These are phyloP conservation scores for bread wheat (Triticum aestivum) DNA, from an alignment of 176 grass and related monocot species.

Conservation along the genomic window DNA sequence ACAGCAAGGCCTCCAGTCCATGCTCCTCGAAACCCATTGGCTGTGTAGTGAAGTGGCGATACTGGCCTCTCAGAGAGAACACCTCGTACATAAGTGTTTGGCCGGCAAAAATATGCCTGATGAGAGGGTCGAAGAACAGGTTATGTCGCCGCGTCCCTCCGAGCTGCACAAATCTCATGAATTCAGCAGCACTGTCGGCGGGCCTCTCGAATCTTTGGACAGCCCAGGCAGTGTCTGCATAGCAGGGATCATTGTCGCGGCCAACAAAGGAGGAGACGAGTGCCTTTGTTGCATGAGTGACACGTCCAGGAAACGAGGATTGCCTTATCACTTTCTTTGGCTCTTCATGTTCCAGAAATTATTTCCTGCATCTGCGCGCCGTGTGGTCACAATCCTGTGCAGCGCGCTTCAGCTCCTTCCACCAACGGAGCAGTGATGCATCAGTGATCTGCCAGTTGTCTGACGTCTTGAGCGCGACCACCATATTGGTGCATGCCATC, in stretches of 20 bases:
- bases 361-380: not conserved
- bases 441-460: not conserved
- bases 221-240: not conserved
- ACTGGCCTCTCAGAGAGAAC: not conserved
- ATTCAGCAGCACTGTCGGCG: not conserved
- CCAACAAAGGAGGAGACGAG: not conserved
- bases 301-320: not conserved
- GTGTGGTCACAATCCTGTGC: no score
- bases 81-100: not conserved
- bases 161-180: conserved; percentile 24
- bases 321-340: not conserved
- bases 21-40: not conserved
- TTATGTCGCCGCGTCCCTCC: not conserved
- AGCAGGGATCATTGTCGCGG: not conserved
- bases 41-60: not conserved
- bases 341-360: not conserved
- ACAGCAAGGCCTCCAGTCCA: not conserved
- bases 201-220: conserved; percentile 20
- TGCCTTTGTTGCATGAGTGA: not conserved
- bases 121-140: conserved; percentile 15
- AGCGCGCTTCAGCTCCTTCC: not conserved
- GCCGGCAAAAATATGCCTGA: not conserved
- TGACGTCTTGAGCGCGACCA: not conserved
- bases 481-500: not conserved
- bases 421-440: not conserved